Conservation (phyloP, 2,329 filamentous ascomycete species). For the Trichoderma hamatum region DNA sequence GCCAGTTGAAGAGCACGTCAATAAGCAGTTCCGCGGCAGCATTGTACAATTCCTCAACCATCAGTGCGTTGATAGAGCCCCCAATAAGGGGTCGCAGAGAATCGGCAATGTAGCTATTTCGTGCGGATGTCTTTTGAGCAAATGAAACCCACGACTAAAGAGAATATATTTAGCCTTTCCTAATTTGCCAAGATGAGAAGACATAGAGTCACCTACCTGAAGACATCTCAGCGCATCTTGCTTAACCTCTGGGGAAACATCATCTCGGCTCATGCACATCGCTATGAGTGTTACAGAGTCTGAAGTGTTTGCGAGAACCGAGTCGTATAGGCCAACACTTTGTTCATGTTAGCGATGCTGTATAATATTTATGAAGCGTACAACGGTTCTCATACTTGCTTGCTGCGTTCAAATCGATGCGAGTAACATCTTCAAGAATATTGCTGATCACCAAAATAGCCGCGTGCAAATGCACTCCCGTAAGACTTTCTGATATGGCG, state of each 20-base stretch:
- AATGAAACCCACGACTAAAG: slow-evolving; percentile 73
- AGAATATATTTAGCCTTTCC: slow-evolving; percentile 7
- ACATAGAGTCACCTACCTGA: slow-evolving; percentile 52
- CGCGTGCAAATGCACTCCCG: slow-evolving; percentile 53
- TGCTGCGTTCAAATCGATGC: slow-evolving; percentile 64
- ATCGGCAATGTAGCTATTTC: slow-evolving; percentile 59
- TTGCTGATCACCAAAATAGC: slow-evolving; percentile 63
- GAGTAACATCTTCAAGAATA: slow-evolving; percentile 47
- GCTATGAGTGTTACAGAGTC: slow-evolving; percentile 48
- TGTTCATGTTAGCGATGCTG: slow-evolving; percentile 29
- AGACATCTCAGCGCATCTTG: slow-evolving; percentile 63
- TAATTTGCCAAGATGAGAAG: slow-evolving; percentile 32
- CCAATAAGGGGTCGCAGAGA: slow-evolving; percentile 63
- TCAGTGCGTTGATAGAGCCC: slow-evolving; percentile 62
- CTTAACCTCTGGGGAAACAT: slow-evolving; percentile 43
- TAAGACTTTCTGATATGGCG: slow-evolving; percentile 52
- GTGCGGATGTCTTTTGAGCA: slow-evolving; percentile 64
- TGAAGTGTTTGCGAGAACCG: slow-evolving; percentile 45
- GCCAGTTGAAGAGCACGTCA: slow-evolving; percentile 67
- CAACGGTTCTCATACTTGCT: slow-evolving; percentile 51
- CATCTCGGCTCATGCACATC: slow-evolving; percentile 40
- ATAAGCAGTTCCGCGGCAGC: slow-evolving; percentile 65
- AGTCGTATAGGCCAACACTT: slow-evolving; percentile 45
- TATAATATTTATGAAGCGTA: slow-evolving; percentile 35
- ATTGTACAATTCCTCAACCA: slow-evolving; percentile 60